A percentile compares a stretch with the other conserved stretches of the same genome.
Conservation (phyloP, 441 rosid genomes). For the Sinapis alba region DNA sequence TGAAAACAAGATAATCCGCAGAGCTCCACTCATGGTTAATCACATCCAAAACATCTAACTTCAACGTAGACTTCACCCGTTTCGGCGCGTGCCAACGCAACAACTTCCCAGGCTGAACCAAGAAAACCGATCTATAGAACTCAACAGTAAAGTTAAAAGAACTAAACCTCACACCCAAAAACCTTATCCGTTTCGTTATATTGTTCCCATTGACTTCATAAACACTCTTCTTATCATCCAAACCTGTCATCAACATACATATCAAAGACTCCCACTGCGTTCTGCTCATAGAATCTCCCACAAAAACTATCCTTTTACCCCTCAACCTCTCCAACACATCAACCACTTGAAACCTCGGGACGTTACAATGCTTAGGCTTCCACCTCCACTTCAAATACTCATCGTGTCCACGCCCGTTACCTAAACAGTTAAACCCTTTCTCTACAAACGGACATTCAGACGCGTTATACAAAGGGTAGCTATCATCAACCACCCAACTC, state of each 20-base stretch:
- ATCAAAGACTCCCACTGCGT: conserved; percentile 88
- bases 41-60: conserved; percentile 65
- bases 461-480: conserved; percentile 43
- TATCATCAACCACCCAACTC: conserved; percentile 32
- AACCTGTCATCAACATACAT: conserved; percentile 76
- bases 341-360: conserved; percentile 54
- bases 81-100: conserved; percentile 61
- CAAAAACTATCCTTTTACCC: conserved; percentile 71
- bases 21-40: conserved; percentile 64
- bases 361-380: conserved; percentile 64
- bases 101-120: conserved; percentile 64
- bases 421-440: conserved; percentile 71
- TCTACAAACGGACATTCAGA: conserved; percentile 73
- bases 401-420: conserved; percentile 57
- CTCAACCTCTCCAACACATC: conserved; percentile 50
- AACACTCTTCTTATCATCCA: conserved; percentile 67
- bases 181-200: conserved; percentile 71
- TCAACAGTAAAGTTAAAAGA: conserved; percentile 69
- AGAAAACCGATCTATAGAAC: conserved; percentile 76
- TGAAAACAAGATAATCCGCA: conserved; percentile 74
- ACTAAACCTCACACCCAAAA: conserved; percentile 66
- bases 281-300: conserved; percentile 84
- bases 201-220: conserved; percentile 71
- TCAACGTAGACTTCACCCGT: conserved; percentile 63
- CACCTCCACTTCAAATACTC: conserved; percentile 71